A percentile compares a stretch with the other conserved stretches of the same genome.
Evolutionary conservation across 1,284 basidiomycete species (phyloP).

Genomic region (Ustilago shanxiensis): DNA sequence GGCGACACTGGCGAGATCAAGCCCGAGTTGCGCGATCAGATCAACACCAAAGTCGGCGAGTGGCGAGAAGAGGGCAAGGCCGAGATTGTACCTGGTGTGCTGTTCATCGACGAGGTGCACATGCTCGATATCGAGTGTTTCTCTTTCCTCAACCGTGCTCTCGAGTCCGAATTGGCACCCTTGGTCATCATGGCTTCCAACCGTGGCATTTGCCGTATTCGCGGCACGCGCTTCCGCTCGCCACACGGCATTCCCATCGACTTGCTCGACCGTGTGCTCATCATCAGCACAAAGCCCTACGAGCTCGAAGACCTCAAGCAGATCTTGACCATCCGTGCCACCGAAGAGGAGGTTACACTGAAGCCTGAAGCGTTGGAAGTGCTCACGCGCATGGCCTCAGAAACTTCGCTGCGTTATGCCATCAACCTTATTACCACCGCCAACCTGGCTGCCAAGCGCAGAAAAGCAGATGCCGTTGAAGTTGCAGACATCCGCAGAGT

Average conservation of each 20-base stretch:
- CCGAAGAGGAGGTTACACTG: slow-evolving; percentile 95
- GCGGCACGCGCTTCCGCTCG: slow-evolving; percentile 92
- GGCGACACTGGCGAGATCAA: slow-evolving; percentile 98
- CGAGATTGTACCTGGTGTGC: slow-evolving; percentile 90
- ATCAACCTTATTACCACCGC: slow-evolving; percentile 93
- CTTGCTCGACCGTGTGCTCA: slow-evolving; percentile 91
- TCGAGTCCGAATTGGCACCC: slow-evolving; percentile 92
- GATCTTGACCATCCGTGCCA: slow-evolving; percentile 93
- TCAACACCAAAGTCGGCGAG: slow-evolving; percentile 95
- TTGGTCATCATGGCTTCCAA: slow-evolving; percentile 99
- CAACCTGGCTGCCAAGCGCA: slow-evolving; percentile 82
- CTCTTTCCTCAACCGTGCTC: slow-evolving; percentile 95
- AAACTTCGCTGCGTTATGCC: slow-evolving; percentile 82
- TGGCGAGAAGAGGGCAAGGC: slow-evolving; percentile 99
- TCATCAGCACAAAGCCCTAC: slow-evolving; percentile 94
- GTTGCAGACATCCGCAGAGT: slow-evolving; percentile 85
- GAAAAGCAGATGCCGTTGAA: slow-evolving; percentile 80
- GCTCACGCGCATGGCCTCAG: slow-evolving; percentile 84
- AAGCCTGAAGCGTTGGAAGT: slow-evolving; percentile 81
- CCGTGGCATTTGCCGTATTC: slow-evolving; percentile 91
- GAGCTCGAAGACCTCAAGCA: slow-evolving; percentile 84
- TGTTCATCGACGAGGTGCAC: slow-evolving; percentile 79
- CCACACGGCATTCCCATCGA: slow-evolving; percentile 96
- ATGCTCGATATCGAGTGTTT: slow-evolving; percentile 99
- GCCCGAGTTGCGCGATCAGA: slow-evolving; percentile 94